Percentiles rank a stretch among this genome's conserved stretches.
Evolutionary conservation across 768 basidiomycete species (phyloP).

Genomic region (Russula vinacea): DNA sequence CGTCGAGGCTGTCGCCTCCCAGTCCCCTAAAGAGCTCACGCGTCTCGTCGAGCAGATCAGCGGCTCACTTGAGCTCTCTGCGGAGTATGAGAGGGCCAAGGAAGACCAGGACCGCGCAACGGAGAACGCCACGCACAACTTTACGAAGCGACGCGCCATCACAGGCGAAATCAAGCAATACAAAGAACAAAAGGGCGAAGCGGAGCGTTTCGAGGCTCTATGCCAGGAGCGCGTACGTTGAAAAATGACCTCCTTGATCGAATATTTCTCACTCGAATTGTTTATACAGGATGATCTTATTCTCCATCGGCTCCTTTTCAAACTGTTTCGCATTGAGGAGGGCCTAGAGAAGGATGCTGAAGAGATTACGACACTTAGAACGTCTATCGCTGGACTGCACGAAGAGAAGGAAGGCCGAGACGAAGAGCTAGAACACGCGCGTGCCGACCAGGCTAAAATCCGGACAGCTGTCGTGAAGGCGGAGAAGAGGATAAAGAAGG

Average conservation of each 20-base stretch:
- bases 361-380: slow-evolving; percentile 70
- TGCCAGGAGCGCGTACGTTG: slow-evolving; percentile 64
- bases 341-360: slow-evolving; percentile 70
- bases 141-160: slow-evolving; percentile 89
- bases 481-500: slow-evolving; percentile 85
- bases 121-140: slow-evolving; percentile 92
- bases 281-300: slow-evolving; percentile 68
- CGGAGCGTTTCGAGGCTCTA: slow-evolving; percentile 79
- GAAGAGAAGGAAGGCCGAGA: slow-evolving; percentile 70
- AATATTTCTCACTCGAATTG: slow-evolving; percentile 12
- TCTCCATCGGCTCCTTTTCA: slow-evolving; percentile 79
- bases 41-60: slow-evolving; percentile 93
- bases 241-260: not conserved
- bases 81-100: slow-evolving; percentile 87
- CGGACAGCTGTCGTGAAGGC: slow-evolving; percentile 73
- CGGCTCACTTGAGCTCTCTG: slow-evolving; percentile 85
- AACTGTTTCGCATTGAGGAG: slow-evolving; percentile 85
- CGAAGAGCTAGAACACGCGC: slow-evolving; percentile 64
- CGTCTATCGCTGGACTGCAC: slow-evolving; percentile 62
- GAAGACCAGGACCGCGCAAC: slow-evolving; percentile 85
- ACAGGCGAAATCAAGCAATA: slow-evolving; percentile 95
- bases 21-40: slow-evolving; percentile 85
- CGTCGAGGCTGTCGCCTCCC: slow-evolving; percentile 95
- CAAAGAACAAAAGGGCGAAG: slow-evolving; percentile 94
- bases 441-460: slow-evolving; percentile 76